Evolutionary conservation across 2,329 filamentous ascomycete genomes (phyloP), one percentile per base, ranked within the genome.

Genomic region (Talaromyces sp.): DNA sequence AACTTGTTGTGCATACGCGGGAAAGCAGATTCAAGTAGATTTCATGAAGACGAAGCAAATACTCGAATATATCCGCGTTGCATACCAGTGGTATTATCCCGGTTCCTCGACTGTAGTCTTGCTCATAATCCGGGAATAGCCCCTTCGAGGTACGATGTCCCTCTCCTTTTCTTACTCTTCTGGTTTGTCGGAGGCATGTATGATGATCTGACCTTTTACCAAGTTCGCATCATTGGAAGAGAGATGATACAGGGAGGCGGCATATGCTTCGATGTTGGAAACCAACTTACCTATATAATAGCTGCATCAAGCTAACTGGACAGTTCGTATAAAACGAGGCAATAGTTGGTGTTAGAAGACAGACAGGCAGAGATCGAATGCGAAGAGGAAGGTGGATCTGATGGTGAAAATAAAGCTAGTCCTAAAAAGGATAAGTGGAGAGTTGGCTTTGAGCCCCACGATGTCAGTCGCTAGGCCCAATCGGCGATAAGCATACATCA

Each of bases 171-270:
- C 52, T 35, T 60, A 22, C 33, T 63, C 54, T 31, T 41, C 11
- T 43, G 35, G 43, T 41, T 54, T 72, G 49, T 69, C 73, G 73
- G 70, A 68, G 31, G 61, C 57, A 41, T 66, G 37, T 68, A 60
- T 66, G 68, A 69, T 68, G 70, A 75, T 80, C 78, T 76, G 78
- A 80, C 78, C 78, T 80, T 80, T 80, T 80, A 80, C 78, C 78
- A 80, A 49, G 74, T 70, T 69, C 64, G 66, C 78, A 80, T 80
- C 78, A 79, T 75, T 65, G 77, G 78, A 80, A 76, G 75, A 62
- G 47, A 13, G n/a, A 27, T 52, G n/a, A 31, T 49, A 59, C 25
- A 5, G n/a, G 49, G 27, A 31, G 27, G 13, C 2, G 33, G 27
- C 22, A 22, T 22, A 22, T 33, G 15, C 25, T n/a, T n/a, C 19